Conservation (phyloP, 1,284 basidiomycete genomes). For the Ustilago cynodontis region DNA sequence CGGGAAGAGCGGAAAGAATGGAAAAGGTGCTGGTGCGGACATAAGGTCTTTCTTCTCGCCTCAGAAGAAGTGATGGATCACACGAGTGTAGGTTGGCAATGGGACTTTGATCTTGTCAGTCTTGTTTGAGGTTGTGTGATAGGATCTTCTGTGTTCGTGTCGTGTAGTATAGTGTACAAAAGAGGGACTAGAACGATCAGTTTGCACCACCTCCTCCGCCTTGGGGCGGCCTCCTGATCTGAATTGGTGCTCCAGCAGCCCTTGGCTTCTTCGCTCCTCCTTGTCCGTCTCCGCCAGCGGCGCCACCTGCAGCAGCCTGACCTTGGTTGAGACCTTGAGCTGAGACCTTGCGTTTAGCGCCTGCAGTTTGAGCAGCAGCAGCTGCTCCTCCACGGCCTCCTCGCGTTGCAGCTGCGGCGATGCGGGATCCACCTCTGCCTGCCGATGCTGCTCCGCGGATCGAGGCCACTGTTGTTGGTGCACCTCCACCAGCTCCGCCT, state of each 20-base stretch:
- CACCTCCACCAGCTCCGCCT: background rate
- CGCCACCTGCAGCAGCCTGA: background rate
- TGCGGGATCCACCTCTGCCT: constrained; percentile 31
- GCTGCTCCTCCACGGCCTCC: constrained; percentile 33
- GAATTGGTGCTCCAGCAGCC: constrained; percentile 31
- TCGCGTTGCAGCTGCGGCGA: constrained; percentile 35
- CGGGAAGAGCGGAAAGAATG: background rate
- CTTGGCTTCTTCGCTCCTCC: constrained; percentile 40
- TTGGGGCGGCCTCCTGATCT: constrained; percentile 7
- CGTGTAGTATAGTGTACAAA: background rate
- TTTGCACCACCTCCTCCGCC: constrained; percentile 4
- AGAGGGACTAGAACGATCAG: background rate
- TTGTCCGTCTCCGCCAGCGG: constrained; percentile 8
- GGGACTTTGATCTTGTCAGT: background rate
- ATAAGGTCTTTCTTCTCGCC: constrained; percentile 45
- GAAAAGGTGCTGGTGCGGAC: constrained; percentile 18
- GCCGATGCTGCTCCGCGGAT: constrained; percentile 47
- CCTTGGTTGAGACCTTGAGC: constrained; percentile 34
- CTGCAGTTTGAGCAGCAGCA: constrained; percentile 11
- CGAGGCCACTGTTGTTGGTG: constrained; percentile 31
- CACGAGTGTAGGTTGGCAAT: background rate
- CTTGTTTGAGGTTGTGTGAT: background rate
- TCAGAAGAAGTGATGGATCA: constrained; percentile 24
- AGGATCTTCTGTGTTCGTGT: background rate
- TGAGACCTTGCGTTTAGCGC: constrained; percentile 47